A percentile compares a stretch with the other conserved stretches of the same genome.
Evolutionary conservation across 805 yeast genomes (phyloP).

Genomic region (Lachancea dasiensis): DNA sequence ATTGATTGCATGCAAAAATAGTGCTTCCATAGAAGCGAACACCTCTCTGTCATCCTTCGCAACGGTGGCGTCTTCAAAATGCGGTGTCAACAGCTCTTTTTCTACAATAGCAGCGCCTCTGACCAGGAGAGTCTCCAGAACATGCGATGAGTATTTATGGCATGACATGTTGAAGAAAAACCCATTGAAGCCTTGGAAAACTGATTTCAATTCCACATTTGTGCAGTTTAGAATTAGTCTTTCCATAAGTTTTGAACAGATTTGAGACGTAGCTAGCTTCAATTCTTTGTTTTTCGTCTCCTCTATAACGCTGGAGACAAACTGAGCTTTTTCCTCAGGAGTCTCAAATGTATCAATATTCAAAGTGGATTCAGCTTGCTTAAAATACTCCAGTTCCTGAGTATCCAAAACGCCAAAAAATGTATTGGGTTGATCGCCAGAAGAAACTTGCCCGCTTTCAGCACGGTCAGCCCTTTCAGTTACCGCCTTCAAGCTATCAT

Average conservation of each 20-base stretch:
- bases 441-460: neutral
- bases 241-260: constrained; percentile 89
- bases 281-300: constrained; percentile 87
- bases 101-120: constrained; percentile 70
- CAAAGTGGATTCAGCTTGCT: constrained; percentile 82
- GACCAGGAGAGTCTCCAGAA: constrained; percentile 77
- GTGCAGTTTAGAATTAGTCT: constrained; percentile 66
- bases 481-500: too few species aligned
- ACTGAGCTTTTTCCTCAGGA: constrained; percentile 66
- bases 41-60: constrained; percentile 33
- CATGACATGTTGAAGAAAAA: constrained; percentile 69
- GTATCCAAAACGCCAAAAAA: constrained; percentile 87
- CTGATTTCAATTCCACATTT: constrained; percentile 55
- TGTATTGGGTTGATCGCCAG: constrained; percentile 33
- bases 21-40: constrained; percentile 54
- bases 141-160: constrained; percentile 92
- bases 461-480: too few species aligned
- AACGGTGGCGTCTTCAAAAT: constrained; percentile 31
- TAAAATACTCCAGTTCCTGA: constrained; percentile 83
- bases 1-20: constrained; percentile 57
- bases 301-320: constrained; percentile 71
- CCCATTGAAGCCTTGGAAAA: constrained; percentile 65
- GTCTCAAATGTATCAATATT: constrained; percentile 66
- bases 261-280: constrained; percentile 88
- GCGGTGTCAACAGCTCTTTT: constrained; percentile 53